Evolutionary conservation across 2,329 filamentous ascomycete species (phyloP).

Genomic region (Penicillium carneum): DNA sequence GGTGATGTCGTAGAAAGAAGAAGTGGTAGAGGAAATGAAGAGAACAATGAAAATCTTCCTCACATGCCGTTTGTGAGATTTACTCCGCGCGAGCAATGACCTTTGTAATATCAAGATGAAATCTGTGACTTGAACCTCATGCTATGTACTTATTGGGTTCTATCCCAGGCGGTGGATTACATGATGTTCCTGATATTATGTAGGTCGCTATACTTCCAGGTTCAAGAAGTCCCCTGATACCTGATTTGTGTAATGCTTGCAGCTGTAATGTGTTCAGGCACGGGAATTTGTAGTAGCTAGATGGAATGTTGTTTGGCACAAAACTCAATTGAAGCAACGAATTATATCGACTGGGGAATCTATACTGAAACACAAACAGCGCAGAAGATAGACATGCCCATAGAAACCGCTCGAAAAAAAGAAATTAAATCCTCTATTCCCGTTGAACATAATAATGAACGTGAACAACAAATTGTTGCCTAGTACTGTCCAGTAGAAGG

Average conservation of each 20-base stretch:
- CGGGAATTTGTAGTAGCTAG: background rate
- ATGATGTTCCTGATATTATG: background rate
- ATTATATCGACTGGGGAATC: slow-evolving; percentile 9
- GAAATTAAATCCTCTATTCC: background rate
- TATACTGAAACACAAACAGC: slow-evolving; percentile 5
- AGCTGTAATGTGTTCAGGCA: background rate
- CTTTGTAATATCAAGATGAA: background rate
- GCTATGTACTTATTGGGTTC: background rate
- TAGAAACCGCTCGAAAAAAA: slow-evolving; percentile 4
- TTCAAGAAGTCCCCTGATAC: background rate
- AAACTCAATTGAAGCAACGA: background rate
- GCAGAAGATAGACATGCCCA: background rate
- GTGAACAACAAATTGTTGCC: background rate
- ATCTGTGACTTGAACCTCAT: background rate
- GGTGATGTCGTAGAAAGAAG: background rate
- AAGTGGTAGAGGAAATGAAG: background rate
- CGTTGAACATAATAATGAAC: background rate
- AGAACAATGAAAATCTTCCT: background rate
- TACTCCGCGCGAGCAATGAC: background rate
- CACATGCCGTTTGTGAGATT: background rate
- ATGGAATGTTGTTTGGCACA: background rate
- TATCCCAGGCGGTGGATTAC: background rate
- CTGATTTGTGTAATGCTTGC: background rate
- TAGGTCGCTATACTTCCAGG: too few species aligned
- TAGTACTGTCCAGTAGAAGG: slow-evolving; percentile 19